Evolutionary conservation across 768 basidiomycete species (phyloP).

Genomic region (Leccinum uliginosum): DNA sequence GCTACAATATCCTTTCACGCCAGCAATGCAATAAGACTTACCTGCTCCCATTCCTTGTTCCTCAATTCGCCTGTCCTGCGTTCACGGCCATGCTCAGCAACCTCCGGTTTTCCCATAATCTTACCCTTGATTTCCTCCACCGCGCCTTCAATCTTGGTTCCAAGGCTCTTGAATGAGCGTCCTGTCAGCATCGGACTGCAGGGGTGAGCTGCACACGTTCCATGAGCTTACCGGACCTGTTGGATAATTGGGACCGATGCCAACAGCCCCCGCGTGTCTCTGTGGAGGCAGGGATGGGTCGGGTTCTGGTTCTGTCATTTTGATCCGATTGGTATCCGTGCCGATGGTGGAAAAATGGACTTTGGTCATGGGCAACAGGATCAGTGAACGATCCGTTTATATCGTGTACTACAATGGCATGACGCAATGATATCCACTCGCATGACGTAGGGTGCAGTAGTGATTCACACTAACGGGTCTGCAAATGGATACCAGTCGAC

Average conservation of each 20-base stretch:
- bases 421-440: neutral
- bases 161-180: slow-evolving; percentile 19
- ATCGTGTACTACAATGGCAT: neutral
- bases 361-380: slow-evolving; percentile 5
- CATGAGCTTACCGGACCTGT: slow-evolving; percentile 25
- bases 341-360: slow-evolving; percentile 20
- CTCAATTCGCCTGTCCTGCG: slow-evolving; percentile 38
- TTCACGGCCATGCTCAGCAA: slow-evolving; percentile 36
- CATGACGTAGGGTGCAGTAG: neutral
- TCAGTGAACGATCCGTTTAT: neutral
- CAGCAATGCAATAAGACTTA: neutral
- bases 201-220: too few relatives aligned
- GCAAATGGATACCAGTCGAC: neutral
- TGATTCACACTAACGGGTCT: too few relatives aligned
- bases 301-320: too few relatives aligned
- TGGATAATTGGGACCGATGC: slow-evolving; percentile 36
- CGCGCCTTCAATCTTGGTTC: slow-evolving; percentile 35
- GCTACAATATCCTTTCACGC: neutral
- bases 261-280: slow-evolving; percentile 39
- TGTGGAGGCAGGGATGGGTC: slow-evolving; percentile 32
- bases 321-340: slow-evolving; percentile 7
- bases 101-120: slow-evolving; percentile 32
- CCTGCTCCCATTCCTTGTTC: slow-evolving; percentile 32
- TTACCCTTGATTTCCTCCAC: slow-evolving; percentile 40
- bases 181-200: neutral